phyloP scores from a whole-genome alignment of 1,284 basidiomycete species.

The Malassezia dermatis region DNA sequence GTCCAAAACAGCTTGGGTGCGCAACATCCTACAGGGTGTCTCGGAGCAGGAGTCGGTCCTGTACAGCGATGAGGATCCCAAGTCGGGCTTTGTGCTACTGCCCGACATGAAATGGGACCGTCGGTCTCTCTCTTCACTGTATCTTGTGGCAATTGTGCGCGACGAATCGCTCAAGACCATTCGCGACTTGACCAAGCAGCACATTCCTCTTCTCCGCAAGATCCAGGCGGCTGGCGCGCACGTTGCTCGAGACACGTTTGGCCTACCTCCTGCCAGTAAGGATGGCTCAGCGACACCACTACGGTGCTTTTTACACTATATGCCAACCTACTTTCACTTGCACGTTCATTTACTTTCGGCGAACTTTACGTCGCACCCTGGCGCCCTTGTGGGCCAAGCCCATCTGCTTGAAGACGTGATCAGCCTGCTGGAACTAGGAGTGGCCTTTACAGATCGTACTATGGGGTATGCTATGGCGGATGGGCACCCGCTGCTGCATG shows the following conservation, averaged over 20 bases:
- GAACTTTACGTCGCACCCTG: conserved; percentile 33
- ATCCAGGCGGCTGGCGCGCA: conserved; percentile 57
- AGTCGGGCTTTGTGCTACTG: conserved; percentile 57
- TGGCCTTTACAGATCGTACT: conserved; percentile 59
- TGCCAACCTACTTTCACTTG: conserved; percentile 86
- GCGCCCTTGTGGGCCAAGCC: conserved; percentile 67
- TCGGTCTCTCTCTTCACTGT: conserved; percentile 53
- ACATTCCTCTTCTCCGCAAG: conserved; percentile 61
- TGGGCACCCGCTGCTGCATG: conserved; percentile 61
- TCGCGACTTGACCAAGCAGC: conserved; percentile 54
- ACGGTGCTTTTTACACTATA: conserved; percentile 83
- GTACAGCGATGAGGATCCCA: conserved; percentile 55
- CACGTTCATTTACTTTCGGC: conserved; percentile 80
- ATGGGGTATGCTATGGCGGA: conserved; percentile 72
- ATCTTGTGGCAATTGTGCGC: conserved; percentile 46
- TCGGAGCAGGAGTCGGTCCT: conserved; percentile 71
- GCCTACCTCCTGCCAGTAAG: conserved; percentile 53
- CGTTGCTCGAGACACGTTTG: conserved; percentile 58
- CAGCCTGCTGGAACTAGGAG: conserved; percentile 56
- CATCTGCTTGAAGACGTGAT: conserved; percentile 88
- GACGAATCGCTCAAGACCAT: conserved; percentile 42
- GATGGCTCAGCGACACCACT: conserved; percentile 48
- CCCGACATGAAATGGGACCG: conserved; percentile 60
- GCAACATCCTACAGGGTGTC: conserved; percentile 68
- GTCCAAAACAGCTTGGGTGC: conserved; percentile 66